Evolutionary conservation across 2,329 filamentous ascomycete species (phyloP).

Genomic region (Metarhizium album): DNA sequence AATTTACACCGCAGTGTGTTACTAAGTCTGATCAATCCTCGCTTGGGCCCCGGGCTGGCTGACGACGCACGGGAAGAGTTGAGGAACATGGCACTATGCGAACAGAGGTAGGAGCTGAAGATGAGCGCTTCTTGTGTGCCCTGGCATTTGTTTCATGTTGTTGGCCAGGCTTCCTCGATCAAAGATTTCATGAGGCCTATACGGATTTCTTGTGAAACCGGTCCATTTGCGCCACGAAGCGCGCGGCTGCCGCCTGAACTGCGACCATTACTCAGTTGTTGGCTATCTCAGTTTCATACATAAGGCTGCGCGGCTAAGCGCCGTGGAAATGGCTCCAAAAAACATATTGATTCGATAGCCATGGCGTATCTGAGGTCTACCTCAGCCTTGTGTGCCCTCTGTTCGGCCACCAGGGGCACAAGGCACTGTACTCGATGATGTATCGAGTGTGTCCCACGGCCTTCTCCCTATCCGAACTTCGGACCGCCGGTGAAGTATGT

Average conservation of each 20-base stretch:
- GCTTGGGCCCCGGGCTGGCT: not conserved
- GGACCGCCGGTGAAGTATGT: constrained; percentile 19
- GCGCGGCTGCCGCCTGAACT: not conserved
- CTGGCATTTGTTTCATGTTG: not conserved
- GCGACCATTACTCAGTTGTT: not conserved
- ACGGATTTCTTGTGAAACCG: not conserved
- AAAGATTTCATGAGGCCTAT: not conserved
- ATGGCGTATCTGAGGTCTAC: not conserved
- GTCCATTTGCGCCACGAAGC: not conserved
- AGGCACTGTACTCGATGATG: too few species aligned
- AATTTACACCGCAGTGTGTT: not conserved
- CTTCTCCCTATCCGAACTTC: not conserved
- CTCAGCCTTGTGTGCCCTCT: not conserved
- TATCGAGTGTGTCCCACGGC: not conserved
- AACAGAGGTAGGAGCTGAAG: not conserved
- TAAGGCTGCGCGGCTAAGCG: not conserved
- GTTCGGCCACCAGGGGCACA: not conserved
- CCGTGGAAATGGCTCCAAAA: not conserved
- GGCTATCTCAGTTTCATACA: not conserved
- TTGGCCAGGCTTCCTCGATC: not conserved
- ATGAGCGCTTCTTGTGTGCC: not conserved
- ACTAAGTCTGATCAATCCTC: too few species aligned
- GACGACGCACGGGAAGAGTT: not conserved
- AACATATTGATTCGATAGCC: not conserved
- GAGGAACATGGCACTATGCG: not conserved